Conservation (phyloP, 805 yeast species). For the Yamadazyma sp. region DNA sequence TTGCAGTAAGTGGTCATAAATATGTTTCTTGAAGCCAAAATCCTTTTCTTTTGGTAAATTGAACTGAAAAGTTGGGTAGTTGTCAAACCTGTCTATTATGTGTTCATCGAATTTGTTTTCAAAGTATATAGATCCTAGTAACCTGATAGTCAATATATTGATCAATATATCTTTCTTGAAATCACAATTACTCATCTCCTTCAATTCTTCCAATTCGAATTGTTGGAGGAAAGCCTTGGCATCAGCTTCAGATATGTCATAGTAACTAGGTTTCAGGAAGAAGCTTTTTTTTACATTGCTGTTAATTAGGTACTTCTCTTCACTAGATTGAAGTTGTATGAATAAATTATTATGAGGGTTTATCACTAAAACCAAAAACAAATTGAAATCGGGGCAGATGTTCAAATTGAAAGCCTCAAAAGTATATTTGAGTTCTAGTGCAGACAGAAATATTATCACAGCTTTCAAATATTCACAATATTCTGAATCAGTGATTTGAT, state of each 20-base stretch:
- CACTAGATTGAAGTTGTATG: not conserved
- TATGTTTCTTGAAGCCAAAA: slow-evolving; percentile 1
- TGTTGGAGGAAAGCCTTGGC: not conserved
- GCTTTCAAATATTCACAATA: slow-evolving; percentile 4
- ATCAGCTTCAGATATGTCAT: slow-evolving; percentile 1
- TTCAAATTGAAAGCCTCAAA: not conserved
- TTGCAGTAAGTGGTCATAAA: slow-evolving; percentile 3
- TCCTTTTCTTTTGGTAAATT: slow-evolving; percentile 3
- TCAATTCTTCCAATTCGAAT: not conserved
- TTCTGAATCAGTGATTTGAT: slow-evolving; percentile 1
- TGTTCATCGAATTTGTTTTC: not conserved
- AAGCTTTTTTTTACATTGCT: not conserved
- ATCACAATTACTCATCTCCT: too few species aligned
- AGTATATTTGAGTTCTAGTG: too few species aligned
- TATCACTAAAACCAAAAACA: not conserved
- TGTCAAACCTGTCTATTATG: slow-evolving; percentile 8
- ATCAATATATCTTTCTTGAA: slow-evolving; percentile 2
- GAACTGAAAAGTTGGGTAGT: slow-evolving; percentile 3
- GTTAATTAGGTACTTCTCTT: not conserved
- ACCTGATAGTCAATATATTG: slow-evolving; percentile 1
- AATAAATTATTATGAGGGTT: not conserved
- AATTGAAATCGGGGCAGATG: slow-evolving; percentile 1
- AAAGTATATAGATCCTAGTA: not conserved
- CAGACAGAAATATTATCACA: not conserved
- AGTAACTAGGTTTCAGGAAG: slow-evolving; percentile 1